Evolutionary conservation across 495 filamentous ascomycete species (phyloP).

Genomic region (Tuber calosporum): DNA sequence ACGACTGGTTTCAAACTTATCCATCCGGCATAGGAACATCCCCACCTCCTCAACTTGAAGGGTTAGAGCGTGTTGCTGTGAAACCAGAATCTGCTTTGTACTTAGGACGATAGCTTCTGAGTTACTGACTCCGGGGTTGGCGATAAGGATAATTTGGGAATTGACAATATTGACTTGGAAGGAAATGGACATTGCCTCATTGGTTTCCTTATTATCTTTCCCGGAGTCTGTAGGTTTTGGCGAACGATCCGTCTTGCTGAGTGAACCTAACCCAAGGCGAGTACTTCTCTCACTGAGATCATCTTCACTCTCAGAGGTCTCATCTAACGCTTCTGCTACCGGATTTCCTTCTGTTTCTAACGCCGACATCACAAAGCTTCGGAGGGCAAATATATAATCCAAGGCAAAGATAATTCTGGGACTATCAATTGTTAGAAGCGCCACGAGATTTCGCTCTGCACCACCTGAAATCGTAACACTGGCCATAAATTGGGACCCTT

Average conservation of each 20-base stretch:
- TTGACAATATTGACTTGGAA: conserved; percentile 92
- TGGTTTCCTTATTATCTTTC: background rate
- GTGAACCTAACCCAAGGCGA: conserved; percentile 7
- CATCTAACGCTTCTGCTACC: conserved; percentile 27
- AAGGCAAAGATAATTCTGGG: conserved; percentile 89
- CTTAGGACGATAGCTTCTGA: conserved; percentile 94
- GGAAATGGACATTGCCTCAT: conserved; percentile 60
- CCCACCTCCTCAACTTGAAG: conserved; percentile 86
- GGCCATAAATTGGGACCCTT: conserved; percentile 96
- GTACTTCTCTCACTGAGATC: conserved; percentile 19
- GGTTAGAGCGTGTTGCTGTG: conserved; percentile 88
- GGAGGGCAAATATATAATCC: conserved; percentile 87
- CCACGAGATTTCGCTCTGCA: conserved; percentile 72
- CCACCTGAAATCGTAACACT: conserved; percentile 88
- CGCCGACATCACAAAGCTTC: conserved; percentile 59
- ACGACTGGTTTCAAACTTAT: conserved; percentile 77
- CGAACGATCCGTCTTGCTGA: conserved; percentile 9
- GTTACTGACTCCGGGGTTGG: conserved; percentile 77
- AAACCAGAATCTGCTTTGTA: conserved; percentile 85
- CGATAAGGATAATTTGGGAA: conserved; percentile 90
- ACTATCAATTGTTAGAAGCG: conserved; percentile 90
- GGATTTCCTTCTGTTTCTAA: conserved; percentile 39
- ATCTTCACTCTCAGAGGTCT: conserved; percentile 27
- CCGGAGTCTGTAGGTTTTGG: background rate
- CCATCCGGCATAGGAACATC: conserved; percentile 99